Evolutionary conservation across 2,329 filamentous ascomycete species (phyloP).

Genomic region (Alternaria sp.): DNA sequence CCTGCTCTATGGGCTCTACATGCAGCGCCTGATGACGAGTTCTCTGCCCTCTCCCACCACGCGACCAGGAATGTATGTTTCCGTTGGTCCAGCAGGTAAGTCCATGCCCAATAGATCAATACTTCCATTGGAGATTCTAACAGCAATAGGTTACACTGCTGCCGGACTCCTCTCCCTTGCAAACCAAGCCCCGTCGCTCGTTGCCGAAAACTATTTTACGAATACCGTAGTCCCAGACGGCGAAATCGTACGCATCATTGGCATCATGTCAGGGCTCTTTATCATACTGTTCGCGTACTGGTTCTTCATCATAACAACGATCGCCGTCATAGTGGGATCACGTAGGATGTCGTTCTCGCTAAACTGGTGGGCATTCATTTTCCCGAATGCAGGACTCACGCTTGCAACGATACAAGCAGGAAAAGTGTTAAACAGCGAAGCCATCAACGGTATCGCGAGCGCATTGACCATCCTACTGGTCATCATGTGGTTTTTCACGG

Average conservation of each 20-base stretch:
- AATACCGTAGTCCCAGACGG: constrained; percentile 39
- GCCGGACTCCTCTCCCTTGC: constrained; percentile 56
- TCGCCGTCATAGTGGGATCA: constrained; percentile 48
- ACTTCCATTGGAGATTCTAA: constrained; percentile 63
- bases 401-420: constrained; percentile 65
- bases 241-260: constrained; percentile 50
- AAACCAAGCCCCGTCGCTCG: constrained; percentile 44
- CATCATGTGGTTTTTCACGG: constrained; percentile 62
- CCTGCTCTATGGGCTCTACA: constrained; percentile 75
- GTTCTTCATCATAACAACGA: constrained; percentile 56
- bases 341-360: constrained; percentile 49
- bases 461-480: constrained; percentile 64
- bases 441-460: constrained; percentile 60
- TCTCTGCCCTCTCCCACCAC: constrained; percentile 54
- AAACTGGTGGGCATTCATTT: constrained; percentile 67
- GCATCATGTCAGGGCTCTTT: constrained; percentile 55
- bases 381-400: constrained; percentile 69
- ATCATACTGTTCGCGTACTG: constrained; percentile 58
- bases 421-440: constrained; percentile 58
- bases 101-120: constrained; percentile 58
- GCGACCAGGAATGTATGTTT: constrained; percentile 60
- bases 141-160: constrained; percentile 50
- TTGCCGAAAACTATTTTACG: constrained; percentile 46
- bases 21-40: constrained; percentile 70
- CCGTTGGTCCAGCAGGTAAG: constrained; percentile 52